Base-by-base conservation (phyloP, 2,329 filamentous ascomycete species). In the Monilinia polystroma region DNA sequence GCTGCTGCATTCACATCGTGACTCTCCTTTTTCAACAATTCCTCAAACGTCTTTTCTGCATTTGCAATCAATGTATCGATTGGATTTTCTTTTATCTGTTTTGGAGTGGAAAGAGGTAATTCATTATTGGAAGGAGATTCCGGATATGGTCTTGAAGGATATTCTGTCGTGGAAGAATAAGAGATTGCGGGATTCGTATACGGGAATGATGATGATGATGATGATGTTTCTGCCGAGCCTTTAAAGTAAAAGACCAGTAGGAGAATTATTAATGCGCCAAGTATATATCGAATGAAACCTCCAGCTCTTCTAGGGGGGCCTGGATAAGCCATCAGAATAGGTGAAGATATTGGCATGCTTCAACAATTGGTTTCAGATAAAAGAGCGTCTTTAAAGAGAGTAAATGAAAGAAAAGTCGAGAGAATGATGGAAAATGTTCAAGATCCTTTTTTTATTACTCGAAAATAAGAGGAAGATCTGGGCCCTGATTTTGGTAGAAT, bases 1-100 rank as follows among this genome's bases (percentile, higher is more conserved):
- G 83, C 83, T 1, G 83, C 81, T 38, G 78, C 73, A 6, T 76
- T 74, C 38, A 85, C 76, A 18, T 79, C 80, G 43, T 76, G 76
- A 7, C 79, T 78, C 68, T 80, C 78, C 69, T 79, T 80, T 38
- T 74, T 72, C 49, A 83, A 71, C 20, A 81, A 67, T 16, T 73
- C 73, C 3, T 79, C 73, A 64, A 81, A 81, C 4, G 71, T 73
- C 16, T 76, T 74, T 11, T 80, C 76, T 41, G 81, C 80, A 0
- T 74, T 72, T 26, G 75, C 73, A 49, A 84, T 81, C 14, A 83
- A 73, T 10, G 76, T 73, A 68, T 83, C 80, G 69, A 84, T 82
- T 4, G 81, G 80, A 66, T 84, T 81, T 32, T 65, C 62, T 12
- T 32, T 35, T 23, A 45, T 35, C 4, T n/a, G 49, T 45, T 66